phyloP scores from a whole-genome alignment of 805 yeast genomes.

The Saccharomycopsis guyanensis region DNA sequence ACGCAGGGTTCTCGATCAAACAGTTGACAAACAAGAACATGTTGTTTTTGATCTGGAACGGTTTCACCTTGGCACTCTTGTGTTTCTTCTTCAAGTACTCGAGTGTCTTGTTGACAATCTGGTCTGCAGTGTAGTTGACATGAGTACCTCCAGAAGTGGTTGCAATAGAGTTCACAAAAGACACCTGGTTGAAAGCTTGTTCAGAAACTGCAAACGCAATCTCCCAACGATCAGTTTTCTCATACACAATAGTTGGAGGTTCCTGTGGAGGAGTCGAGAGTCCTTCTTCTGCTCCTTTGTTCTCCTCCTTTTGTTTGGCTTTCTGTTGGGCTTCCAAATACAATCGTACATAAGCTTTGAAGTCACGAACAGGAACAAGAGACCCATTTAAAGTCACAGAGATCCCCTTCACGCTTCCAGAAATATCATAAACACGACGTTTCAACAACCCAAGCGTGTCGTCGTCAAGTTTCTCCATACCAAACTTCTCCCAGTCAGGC shows the following conservation, averaged over 20 bases:
- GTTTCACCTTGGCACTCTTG: slow-evolving; percentile 61
- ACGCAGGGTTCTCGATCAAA: slow-evolving; percentile 92
- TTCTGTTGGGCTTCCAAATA: slow-evolving; percentile 71
- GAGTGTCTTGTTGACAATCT: slow-evolving; percentile 67
- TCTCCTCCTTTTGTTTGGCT: slow-evolving; percentile 25
- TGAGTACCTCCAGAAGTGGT: slow-evolving; percentile 97
- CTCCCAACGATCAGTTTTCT: slow-evolving; percentile 89
- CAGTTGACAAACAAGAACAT: slow-evolving; percentile 89
- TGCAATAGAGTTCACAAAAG: slow-evolving; percentile 96
- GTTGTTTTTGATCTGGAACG: slow-evolving; percentile 81
- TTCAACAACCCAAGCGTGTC: slow-evolving; percentile 79
- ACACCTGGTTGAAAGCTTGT: slow-evolving; percentile 84
- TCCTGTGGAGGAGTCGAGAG: slow-evolving; percentile 27
- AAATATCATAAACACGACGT: slow-evolving; percentile 91
- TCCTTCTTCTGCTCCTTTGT: neutral
- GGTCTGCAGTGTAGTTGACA: slow-evolving; percentile 78
- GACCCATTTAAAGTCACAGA: slow-evolving; percentile 72
- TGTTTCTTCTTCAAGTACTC: slow-evolving; percentile 69
- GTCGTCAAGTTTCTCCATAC: slow-evolving; percentile 76
- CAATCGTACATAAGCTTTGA: slow-evolving; percentile 83
- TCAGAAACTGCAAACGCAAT: slow-evolving; percentile 91
- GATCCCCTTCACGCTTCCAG: slow-evolving; percentile 86
- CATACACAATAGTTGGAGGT: slow-evolving; percentile 63
- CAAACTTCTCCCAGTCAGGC: slow-evolving; percentile 80
- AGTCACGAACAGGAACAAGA: slow-evolving; percentile 58